These are phyloP conservation scores for Marsdenia floribunda DNA, from an alignment of 257 asterid genomes.

Conservation along the genomic window DNA sequence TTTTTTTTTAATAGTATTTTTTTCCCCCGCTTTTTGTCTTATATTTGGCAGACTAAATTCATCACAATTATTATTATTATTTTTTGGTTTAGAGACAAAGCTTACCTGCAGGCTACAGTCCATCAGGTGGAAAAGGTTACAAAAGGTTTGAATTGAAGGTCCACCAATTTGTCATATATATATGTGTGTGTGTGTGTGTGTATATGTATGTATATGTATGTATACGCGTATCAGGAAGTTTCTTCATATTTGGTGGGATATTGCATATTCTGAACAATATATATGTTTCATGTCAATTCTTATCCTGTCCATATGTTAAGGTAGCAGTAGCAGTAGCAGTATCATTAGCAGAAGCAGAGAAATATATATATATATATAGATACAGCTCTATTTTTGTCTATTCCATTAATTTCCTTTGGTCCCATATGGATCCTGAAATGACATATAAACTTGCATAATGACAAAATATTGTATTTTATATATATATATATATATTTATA, in stretches of 20 bases:
- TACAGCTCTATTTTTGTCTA: not conserved
- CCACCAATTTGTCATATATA: not conserved
- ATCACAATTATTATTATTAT: not conserved
- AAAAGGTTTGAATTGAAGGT: constrained; percentile 11
- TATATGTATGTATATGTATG: not conserved
- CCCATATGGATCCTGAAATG: not conserved
- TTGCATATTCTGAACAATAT: not conserved
- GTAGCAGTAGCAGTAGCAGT: not conserved
- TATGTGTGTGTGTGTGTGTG: no score
- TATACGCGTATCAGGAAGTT: not conserved
- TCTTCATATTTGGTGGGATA: not conserved
- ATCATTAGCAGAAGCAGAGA: not conserved
- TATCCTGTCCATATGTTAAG: not conserved
- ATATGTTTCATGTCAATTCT: not conserved
- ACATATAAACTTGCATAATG: no score
- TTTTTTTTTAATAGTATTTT: no score
- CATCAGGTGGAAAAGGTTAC: not conserved
- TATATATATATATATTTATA: no score
- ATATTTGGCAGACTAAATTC: not conserved
- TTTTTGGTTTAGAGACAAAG: not conserved
- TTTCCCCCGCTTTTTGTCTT: not conserved
- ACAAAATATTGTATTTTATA: no score
- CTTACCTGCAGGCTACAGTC: not conserved
- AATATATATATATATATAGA: not conserved
- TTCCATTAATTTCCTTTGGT: not conserved